Evolutionary conservation across 2,329 filamentous ascomycete species (phyloP).

Genomic region (Alternaria hordeiaustralica): DNA sequence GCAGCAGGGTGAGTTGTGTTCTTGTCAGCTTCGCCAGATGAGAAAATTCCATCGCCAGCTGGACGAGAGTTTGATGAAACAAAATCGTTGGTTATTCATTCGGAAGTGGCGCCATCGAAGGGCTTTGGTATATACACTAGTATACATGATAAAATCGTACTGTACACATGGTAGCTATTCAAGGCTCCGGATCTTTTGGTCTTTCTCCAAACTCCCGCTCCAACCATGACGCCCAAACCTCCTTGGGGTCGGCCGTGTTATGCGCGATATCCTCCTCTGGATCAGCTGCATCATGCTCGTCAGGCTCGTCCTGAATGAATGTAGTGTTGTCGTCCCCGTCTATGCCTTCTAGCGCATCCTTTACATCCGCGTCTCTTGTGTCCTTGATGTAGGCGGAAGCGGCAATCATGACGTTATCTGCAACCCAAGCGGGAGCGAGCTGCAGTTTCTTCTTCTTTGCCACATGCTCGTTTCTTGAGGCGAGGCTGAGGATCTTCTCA

Average conservation of each 20-base stretch:
- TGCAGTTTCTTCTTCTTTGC: slow-evolving; percentile 19
- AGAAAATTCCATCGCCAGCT: no score
- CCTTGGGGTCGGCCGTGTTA: slow-evolving; percentile 4
- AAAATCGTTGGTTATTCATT: neutral
- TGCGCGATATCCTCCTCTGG: neutral
- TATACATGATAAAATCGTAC: slow-evolving; percentile 9
- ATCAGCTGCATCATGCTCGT: neutral
- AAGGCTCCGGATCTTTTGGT: slow-evolving; percentile 28
- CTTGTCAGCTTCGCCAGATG: neutral
- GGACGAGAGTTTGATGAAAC: neutral
- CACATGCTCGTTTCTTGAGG: slow-evolving; percentile 19
- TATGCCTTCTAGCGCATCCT: neutral
- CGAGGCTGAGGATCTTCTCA: slow-evolving; percentile 31
- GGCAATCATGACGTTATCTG: slow-evolving; percentile 44
- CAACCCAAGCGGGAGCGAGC: slow-evolving; percentile 36
- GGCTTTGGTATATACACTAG: slow-evolving; percentile 10
- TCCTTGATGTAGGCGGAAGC: slow-evolving; percentile 34
- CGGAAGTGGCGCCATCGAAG: slow-evolving; percentile 15
- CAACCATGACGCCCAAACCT: slow-evolving; percentile 37
- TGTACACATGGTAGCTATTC: neutral
- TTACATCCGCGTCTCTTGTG: slow-evolving; percentile 1
- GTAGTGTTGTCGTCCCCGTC: slow-evolving; percentile 10
- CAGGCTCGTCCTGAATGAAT: slow-evolving; percentile 6
- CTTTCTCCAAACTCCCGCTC: slow-evolving; percentile 37
- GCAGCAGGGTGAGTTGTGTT: no score